These are phyloP conservation scores for Secale cereale DNA, from an alignment of 176 grass and related monocot species.

Conservation along the genomic window DNA sequence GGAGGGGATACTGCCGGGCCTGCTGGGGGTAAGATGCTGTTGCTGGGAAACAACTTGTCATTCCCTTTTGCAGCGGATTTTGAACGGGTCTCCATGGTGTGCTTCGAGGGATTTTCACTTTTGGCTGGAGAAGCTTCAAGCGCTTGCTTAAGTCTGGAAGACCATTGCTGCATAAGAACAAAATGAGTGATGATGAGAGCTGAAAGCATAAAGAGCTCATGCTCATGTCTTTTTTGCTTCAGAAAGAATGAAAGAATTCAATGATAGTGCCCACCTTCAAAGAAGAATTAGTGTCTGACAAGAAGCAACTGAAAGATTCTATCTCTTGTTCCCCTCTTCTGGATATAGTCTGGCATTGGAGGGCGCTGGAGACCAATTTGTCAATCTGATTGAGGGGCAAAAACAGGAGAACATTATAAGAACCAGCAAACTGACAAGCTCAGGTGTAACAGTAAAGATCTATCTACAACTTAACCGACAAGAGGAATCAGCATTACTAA, in stretches of 20 bases:
- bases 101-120: slow-evolving; percentile 16
- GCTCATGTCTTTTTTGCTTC: not conserved
- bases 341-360: slow-evolving; percentile 46
- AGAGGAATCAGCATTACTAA: not conserved
- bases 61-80: slow-evolving; percentile 26
- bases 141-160: slow-evolving; percentile 59
- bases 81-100: not conserved
- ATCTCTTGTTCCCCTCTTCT: slow-evolving; percentile 63
- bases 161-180: slow-evolving; percentile 60
- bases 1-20: slow-evolving; percentile 44
- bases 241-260: slow-evolving; percentile 19
- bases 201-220: not conserved
- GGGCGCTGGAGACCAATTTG: slow-evolving; percentile 47
- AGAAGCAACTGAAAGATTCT: slow-evolving; percentile 58
- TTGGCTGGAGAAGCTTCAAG: slow-evolving; percentile 31
- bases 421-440: not conserved
- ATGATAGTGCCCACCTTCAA: slow-evolving; percentile 58
- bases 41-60: slow-evolving; percentile 1
- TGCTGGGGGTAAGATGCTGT: slow-evolving; percentile 30
- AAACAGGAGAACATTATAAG: slow-evolving; percentile 15
- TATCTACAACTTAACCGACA: not conserved
- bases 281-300: slow-evolving; percentile 61
- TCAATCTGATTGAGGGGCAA: slow-evolving; percentile 48
- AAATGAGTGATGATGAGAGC: not conserved
- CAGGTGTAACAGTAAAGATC: not conserved